Evolutionary conservation across 2,329 filamentous ascomycete species (phyloP), one percentile per base, ranked within the genome.

Genomic region (Moelleriella libera): DNA sequence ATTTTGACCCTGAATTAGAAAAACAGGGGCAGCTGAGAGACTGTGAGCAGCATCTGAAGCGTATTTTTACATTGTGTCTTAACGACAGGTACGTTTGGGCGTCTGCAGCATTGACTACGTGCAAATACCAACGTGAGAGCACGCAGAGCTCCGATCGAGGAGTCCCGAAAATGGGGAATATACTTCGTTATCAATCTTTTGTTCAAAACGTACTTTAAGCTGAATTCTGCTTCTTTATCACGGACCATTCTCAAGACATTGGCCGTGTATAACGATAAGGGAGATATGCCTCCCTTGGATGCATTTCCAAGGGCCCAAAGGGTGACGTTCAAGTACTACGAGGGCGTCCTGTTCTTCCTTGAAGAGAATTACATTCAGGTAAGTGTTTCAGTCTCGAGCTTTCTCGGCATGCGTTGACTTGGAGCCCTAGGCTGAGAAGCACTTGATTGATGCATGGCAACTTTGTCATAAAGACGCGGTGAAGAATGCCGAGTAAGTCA

Each of bases 151-250:
- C 81, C 85, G 11, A 70, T 96, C 43, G 81, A 88, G 58, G 85
- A 94, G 57, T 96, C 90, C 7, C 81, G 92, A 47, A 98, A 97
- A 76, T 98, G 92, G 92, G 94, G 88, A 6, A 85, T 95, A 44
- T 98, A 98, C 69, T 89, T 88, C 63, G 83, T 90, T 54, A 88
- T 89, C 59, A 97, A 95, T 60, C 75, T 98, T 6, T 73, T 96
- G 11, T 98, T 98, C 78, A 97, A 97, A 67, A 97, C 89, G 1
- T 96, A 97, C 64, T 98, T 98, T 71, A 94, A 87, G 69, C 72
- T 97, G 52, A 95, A 94, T 66, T 86, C 85, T 34, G 83, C 94
- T 49, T 82, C 80, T n/a, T 71, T 97, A 21, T 94, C 83, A 14
- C 88, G 92, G 61, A 96, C 92, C 54, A 83, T 97, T 45, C 72